Conservation (phyloP, 306 rosid genomes). For the Cucurbita ficifolia region DNA sequence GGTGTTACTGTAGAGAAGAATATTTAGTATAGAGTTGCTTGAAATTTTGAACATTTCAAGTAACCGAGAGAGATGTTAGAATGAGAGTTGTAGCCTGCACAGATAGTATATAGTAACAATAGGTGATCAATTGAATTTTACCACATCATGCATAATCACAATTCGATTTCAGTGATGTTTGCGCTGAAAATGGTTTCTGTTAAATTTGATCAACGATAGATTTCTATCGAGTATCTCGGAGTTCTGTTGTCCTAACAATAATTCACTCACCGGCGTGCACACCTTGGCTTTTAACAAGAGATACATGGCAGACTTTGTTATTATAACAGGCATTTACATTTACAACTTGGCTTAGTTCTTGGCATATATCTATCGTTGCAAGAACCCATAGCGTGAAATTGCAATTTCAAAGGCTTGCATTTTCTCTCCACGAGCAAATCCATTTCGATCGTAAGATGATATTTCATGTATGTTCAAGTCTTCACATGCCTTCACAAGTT, state of each 20-base stretch:
- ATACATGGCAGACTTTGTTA: too few species aligned
- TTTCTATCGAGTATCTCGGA: not conserved
- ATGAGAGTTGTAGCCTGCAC: not conserved
- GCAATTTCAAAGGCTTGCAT: constrained; percentile 64
- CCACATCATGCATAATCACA: not conserved
- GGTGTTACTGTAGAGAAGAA: not conserved
- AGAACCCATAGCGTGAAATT: constrained; percentile 51
- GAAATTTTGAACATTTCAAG: constrained; percentile 5
- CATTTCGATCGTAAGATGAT: constrained; percentile 67
- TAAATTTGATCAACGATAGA: not conserved
- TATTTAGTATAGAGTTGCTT: not conserved
- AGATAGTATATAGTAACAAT: not conserved
- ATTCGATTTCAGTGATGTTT: not conserved
- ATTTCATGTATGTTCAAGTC: constrained; percentile 54
- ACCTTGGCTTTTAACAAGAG: too few species aligned
- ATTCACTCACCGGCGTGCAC: too few species aligned
- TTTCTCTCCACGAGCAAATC: constrained; percentile 44
- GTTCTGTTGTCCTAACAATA: not conserved
- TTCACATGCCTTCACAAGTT: constrained; percentile 49
- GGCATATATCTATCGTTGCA: constrained; percentile 27
- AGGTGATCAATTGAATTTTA: not conserved
- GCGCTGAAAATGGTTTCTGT: not conserved
- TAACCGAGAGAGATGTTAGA: not conserved
- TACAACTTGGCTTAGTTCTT: not conserved
- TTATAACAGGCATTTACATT: not conserved